Percentiles rank a stretch among this genome's conserved stretches.
These are phyloP conservation scores for Cercospora sojina DNA, from an alignment of 2,329 filamentous ascomycete species.

Conservation along the genomic window DNA sequence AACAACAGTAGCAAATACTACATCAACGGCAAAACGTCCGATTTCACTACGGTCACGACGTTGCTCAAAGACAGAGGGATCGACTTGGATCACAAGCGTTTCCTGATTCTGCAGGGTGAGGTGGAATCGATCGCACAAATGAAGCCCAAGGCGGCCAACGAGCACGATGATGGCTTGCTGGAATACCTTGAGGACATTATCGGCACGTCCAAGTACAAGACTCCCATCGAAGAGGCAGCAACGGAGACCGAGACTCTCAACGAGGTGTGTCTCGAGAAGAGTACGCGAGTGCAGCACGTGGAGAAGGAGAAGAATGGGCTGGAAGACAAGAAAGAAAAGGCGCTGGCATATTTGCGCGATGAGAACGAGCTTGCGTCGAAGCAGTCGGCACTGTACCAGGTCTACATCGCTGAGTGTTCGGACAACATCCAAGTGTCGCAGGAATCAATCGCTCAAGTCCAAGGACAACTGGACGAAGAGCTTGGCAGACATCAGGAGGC, in stretches of 20 bases:
- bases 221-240: constrained; percentile 91
- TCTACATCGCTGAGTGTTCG: constrained; percentile 82
- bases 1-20: constrained; percentile 99
- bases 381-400: constrained; percentile 87
- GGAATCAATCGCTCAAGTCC: constrained; percentile 88
- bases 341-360: constrained; percentile 80
- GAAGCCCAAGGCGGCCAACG: constrained; percentile 92
- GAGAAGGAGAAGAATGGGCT: constrained; percentile 93
- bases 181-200: constrained; percentile 99
- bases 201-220: constrained; percentile 97
- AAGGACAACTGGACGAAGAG: constrained; percentile 80
- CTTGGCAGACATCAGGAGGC: constrained; percentile 88
- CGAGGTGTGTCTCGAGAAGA: constrained; percentile 93
- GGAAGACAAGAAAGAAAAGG: constrained; percentile 96
- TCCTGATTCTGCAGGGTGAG: constrained; percentile 94
- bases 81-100: constrained; percentile 96
- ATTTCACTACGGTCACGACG: constrained; percentile 87
- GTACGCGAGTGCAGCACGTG: constrained; percentile 89
- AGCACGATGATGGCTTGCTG: constrained; percentile 92
- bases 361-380: constrained; percentile 91
- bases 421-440: constrained; percentile 87
- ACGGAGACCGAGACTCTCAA: constrained; percentile 88
- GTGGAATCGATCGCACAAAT: constrained; percentile 99
- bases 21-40: constrained; percentile 85
- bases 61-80: constrained; percentile 84